phyloP scores from a whole-genome alignment of 805 yeast genomes.

The Yarrowia sp. region DNA sequence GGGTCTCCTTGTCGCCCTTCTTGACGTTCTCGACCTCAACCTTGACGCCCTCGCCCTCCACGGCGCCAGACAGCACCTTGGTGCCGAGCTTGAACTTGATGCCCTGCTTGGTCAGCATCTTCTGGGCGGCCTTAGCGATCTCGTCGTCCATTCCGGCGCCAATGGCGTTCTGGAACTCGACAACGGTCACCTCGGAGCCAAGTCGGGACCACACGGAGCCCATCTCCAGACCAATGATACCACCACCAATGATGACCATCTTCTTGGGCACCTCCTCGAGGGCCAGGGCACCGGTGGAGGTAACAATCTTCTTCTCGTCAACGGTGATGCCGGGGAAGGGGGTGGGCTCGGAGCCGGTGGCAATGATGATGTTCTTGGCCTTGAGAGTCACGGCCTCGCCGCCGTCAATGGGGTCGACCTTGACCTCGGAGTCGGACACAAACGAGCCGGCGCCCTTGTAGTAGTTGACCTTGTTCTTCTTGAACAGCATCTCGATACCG shows the following conservation, averaged over 20 bases:
- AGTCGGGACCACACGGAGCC: constrained; percentile 96
- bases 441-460: constrained; percentile 93
- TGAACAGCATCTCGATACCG: constrained; percentile 93
- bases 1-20: constrained; percentile 74
- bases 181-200: constrained; percentile 93
- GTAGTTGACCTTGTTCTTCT: constrained; percentile 93
- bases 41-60: constrained; percentile 87
- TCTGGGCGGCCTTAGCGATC: constrained; percentile 88
- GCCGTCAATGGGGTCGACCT: constrained; percentile 88
- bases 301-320: constrained; percentile 96
- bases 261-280: constrained; percentile 91
- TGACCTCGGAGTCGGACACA: constrained; percentile 75
- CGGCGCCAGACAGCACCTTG: constrained; percentile 84
- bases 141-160: constrained; percentile 99
- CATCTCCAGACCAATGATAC: constrained; percentile 99
- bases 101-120: constrained; percentile 92
- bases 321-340: constrained; percentile 98
- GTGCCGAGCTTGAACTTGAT: constrained; percentile 90
- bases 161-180: constrained; percentile 87
- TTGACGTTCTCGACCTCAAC: constrained; percentile 90
- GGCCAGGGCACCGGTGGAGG: constrained; percentile 90
- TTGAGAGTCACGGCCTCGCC: constrained; percentile 72
- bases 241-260: constrained; percentile 95
- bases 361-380: constrained; percentile 90
- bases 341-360: constrained; percentile 98